Conservation (phyloP, 2,329 filamentous ascomycete species). For the Talaromyces sp. region DNA sequence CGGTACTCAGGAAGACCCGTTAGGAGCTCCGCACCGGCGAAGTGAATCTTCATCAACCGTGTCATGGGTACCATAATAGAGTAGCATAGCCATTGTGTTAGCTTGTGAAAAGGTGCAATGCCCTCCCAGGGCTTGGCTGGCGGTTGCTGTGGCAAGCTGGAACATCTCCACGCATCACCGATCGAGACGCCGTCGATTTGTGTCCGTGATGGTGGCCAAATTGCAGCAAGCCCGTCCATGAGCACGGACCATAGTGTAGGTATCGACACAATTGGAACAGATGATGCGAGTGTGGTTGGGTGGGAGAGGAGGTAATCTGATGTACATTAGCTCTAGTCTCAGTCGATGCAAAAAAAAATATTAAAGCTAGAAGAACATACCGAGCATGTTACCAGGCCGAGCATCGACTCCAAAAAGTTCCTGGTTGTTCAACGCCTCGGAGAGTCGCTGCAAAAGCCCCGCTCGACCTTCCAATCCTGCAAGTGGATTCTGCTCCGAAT, state of each 20-base stretch:
- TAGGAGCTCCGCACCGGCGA: conserved; percentile 73
- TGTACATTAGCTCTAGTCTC: not conserved
- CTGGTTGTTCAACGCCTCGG: conserved; percentile 70
- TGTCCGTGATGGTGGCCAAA: conserved; percentile 86
- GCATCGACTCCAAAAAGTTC: conserved; percentile 81
- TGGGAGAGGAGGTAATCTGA: conserved; percentile 89
- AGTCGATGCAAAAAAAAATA: not conserved
- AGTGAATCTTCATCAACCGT: conserved; percentile 72
- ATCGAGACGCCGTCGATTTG: conserved; percentile 81
- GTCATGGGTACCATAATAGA: conserved; percentile 91
- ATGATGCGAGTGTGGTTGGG: conserved; percentile 81
- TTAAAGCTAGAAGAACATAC: too few relatives aligned
- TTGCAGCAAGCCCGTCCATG: conserved; percentile 77
- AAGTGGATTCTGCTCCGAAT: conserved; percentile 72
- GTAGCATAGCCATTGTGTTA: conserved; percentile 85
- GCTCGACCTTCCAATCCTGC: conserved; percentile 82
- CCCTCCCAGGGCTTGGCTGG: conserved; percentile 69
- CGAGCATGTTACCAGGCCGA: conserved; percentile 89
- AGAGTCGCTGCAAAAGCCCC: conserved; percentile 70
- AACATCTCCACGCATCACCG: conserved; percentile 92
- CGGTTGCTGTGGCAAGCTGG: conserved; percentile 68
- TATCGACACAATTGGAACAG: conserved; percentile 78
- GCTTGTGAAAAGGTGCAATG: conserved; percentile 88
- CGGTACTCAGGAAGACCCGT: conserved; percentile 89
- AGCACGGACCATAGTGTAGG: conserved; percentile 88